Evolutionary conservation across 331 rosid genomes (phyloP), one percentile per base, ranked within the genome.

Genomic region (Ulmus americana): DNA sequence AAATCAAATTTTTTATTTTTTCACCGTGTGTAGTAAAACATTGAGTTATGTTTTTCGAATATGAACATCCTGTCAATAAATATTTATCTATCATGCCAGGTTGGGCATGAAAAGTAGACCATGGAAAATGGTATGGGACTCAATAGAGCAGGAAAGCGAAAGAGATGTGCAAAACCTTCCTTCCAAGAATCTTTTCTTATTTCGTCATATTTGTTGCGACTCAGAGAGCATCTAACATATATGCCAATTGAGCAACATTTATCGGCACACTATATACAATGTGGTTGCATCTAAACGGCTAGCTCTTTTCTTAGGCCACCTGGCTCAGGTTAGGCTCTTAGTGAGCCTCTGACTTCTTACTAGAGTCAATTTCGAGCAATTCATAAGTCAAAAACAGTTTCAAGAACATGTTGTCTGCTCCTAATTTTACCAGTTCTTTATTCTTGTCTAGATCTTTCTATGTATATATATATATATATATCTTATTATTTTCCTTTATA

Each of bases 51-150:
- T 48, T 10, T 46, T 28, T n/a, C 51, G 47, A 38, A 28, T n/a
- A 46, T 63, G 58, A 51, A 45, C 13, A 10, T 60, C 22, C 8
- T 41, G 28, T 10, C 49, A 20, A 64, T 46, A 48, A 64, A 39
- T 39, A 46, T 4, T 48, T 61, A 59, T 55, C 35, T 22, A 22
- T 2, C 44, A 13, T 15, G 60, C 39, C 66, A 76, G 84, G 81
- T 76, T 82, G 64, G 74, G 82, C 45, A 48, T 71, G 5, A 82
- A 72, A 78, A 73, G 74, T 15, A 84, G 88, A 81, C 88, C 88
- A 6, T 83, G 83, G 88, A 63, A 77, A 43, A 20, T 50, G 73
- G 65, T 83, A 40, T 83, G 82, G 79, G 67, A 63, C 16, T 65
- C 70, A 13, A 5, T 20, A 52, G 60, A 80, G 67, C 73, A 43